A percentile compares a stretch with the other conserved stretches of the same genome.
These are phyloP conservation scores for Edaphochlamys debaryana DNA, from an alignment of 139 green algal genomes.

Conservation along the genomic window DNA sequence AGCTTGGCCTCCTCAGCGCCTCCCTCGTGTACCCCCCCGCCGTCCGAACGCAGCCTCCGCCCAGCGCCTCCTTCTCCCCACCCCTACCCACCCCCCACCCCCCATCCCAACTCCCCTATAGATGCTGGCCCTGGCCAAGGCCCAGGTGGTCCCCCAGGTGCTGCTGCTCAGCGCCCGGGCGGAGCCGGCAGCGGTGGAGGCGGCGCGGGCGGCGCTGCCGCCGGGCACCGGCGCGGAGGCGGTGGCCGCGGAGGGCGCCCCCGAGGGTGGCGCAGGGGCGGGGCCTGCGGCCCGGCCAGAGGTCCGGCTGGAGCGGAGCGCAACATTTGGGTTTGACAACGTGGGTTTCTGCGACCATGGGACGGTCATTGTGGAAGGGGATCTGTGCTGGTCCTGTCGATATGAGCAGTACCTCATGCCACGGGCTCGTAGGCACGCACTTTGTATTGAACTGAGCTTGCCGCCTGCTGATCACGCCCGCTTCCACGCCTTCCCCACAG, in stretches of 20 bases:
- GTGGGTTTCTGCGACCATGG: too few species aligned
- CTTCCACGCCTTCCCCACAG: too few species aligned
- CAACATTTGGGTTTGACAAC: constrained; percentile 44
- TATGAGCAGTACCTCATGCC: neutral
- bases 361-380: too few species aligned
- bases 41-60: neutral
- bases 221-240: neutral
- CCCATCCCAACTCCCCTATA: too few species aligned
- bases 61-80: too few species aligned
- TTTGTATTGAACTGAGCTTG: neutral
- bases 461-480: neutral
- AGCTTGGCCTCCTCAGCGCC: neutral
- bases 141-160: neutral
- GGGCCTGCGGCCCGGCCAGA: neutral
- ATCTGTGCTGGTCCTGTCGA: too few species aligned
- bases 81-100: too few species aligned
- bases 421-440: neutral
- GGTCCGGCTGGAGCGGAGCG: constrained; percentile 38
- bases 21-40: neutral
- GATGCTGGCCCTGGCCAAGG: too few species aligned
- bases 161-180: constrained; percentile 68
- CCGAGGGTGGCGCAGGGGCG: neutral
- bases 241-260: neutral
- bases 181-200: constrained; percentile 50
- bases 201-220: neutral